Percentiles rank a stretch among this genome's conserved stretches.
These are phyloP conservation scores for Populus hybrid DNA, from an alignment of 441 rosid genomes.

Conservation along the genomic window DNA sequence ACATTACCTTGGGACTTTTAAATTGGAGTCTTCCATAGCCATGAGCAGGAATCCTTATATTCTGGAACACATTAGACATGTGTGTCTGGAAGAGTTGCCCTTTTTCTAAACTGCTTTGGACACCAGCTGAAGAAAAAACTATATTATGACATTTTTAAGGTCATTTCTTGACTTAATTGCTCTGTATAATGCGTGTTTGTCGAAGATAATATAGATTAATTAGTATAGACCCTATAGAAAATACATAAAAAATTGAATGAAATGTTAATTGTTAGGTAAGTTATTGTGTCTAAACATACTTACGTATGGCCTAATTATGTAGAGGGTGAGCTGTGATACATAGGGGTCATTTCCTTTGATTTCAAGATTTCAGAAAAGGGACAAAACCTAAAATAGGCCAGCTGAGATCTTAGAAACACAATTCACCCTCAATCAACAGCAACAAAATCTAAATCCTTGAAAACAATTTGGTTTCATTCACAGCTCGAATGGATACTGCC, in stretches of 20 bases:
- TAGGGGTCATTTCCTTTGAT: background rate
- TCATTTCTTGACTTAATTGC: background rate
- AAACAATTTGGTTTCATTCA: slow-evolving; percentile 26
- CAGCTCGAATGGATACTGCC: slow-evolving; percentile 24
- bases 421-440: slow-evolving; percentile 28
- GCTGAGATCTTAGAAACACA: slow-evolving; percentile 3
- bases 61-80: background rate
- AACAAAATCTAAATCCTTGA: slow-evolving; percentile 41
- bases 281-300: background rate
- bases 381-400: slow-evolving; percentile 20
- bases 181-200: background rate
- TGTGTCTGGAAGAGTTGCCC: background rate
- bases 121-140: background rate
- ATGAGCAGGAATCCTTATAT: background rate
- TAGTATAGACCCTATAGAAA: background rate
- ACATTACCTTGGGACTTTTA: background rate
- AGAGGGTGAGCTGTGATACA: slow-evolving; percentile 26
- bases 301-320: background rate
- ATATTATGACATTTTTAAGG: background rate
- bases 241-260: background rate
- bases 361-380: slow-evolving; percentile 7
- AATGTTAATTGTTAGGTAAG: background rate
- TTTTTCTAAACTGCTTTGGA: background rate
- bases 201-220: background rate
- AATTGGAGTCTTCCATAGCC: background rate